phyloP scores from a whole-genome alignment of 2,329 filamentous ascomycete genomes.

The Celoporthe dispersa region DNA sequence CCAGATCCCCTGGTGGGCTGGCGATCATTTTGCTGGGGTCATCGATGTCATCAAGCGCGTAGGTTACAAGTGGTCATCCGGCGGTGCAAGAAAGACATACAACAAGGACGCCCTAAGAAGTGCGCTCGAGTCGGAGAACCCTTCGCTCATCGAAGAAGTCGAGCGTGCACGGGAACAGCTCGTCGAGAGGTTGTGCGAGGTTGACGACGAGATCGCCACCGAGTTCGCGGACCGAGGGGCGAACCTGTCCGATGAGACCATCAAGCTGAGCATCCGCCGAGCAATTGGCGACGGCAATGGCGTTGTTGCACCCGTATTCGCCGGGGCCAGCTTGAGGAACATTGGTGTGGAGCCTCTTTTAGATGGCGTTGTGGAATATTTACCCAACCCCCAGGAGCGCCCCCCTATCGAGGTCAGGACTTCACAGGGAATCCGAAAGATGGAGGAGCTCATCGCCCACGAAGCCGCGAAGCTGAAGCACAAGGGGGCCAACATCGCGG shows the following conservation, averaged over 20 bases:
- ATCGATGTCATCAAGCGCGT: constrained; percentile 80
- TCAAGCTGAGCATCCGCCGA: constrained; percentile 75
- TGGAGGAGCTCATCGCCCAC: constrained; percentile 46
- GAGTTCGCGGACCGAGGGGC: constrained; percentile 79
- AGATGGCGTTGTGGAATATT: constrained; percentile 84
- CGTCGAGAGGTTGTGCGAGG: constrained; percentile 83
- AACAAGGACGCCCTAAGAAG: constrained; percentile 36
- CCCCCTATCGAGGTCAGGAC: constrained; percentile 79
- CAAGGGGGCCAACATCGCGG: constrained; percentile 46
- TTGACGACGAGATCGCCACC: constrained; percentile 86
- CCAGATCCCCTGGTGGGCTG: constrained; percentile 93
- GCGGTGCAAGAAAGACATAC: constrained; percentile 42
- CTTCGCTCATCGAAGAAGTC: constrained; percentile 69
- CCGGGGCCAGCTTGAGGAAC: constrained; percentile 90
- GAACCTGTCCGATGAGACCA: constrained; percentile 69
- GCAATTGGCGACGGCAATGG: constrained; percentile 72
- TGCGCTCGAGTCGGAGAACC: constrained; percentile 54
- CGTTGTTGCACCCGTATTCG: constrained; percentile 82
- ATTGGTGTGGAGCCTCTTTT: constrained; percentile 92
- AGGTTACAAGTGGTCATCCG: constrained; percentile 71
- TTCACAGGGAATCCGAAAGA: constrained; percentile 56
- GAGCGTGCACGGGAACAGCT: constrained; percentile 76
- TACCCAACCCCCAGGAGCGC: constrained; percentile 81
- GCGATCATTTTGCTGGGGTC: constrained; percentile 79
- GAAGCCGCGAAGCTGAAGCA: constrained; percentile 36